phyloP scores from a whole-genome alignment of 2,329 filamentous ascomycete species.

The Furcasterigmium furcatum region DNA sequence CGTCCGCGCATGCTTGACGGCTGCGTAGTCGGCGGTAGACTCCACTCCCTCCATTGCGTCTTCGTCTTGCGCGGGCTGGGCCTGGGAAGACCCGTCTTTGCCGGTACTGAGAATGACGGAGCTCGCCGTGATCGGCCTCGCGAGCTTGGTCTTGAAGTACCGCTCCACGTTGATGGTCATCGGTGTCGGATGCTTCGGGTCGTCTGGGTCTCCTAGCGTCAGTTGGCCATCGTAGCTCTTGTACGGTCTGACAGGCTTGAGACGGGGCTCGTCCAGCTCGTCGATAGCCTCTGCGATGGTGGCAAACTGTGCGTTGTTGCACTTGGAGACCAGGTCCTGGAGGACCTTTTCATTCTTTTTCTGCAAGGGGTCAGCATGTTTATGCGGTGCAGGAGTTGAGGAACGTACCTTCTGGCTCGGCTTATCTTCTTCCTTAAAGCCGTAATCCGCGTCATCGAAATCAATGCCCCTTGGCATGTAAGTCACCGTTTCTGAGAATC shows the following conservation, averaged over 20 bases:
- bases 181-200: constrained; percentile 62
- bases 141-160: constrained; percentile 82
- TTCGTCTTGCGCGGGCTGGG: constrained; percentile 43
- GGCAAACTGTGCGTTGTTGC: constrained; percentile 68
- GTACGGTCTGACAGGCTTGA: constrained; percentile 74
- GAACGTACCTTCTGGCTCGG: constrained; percentile 58
- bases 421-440: constrained; percentile 91
- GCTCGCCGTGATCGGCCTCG: constrained; percentile 71
- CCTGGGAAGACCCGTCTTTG: too few relatives aligned
- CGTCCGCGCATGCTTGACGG: constrained; percentile 72
- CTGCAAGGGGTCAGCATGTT: constrained; percentile 27
- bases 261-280: constrained; percentile 71
- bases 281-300: constrained; percentile 83
- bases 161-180: constrained; percentile 84
- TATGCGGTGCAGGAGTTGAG: background rate
- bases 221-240: constrained; percentile 77
- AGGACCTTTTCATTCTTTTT: constrained; percentile 70
- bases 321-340: constrained; percentile 61
- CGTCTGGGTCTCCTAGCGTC: constrained; percentile 69
- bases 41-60: constrained; percentile 49
- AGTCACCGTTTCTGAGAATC: too few relatives aligned
- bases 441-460: constrained; percentile 88
- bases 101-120: too few relatives aligned
- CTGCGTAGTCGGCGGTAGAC: constrained; percentile 51
- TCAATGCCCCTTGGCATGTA: constrained; percentile 67